These are phyloP conservation scores for Diplotaxis tenuifolia DNA, from an alignment of 345 rosid genomes.

Conservation along the genomic window DNA sequence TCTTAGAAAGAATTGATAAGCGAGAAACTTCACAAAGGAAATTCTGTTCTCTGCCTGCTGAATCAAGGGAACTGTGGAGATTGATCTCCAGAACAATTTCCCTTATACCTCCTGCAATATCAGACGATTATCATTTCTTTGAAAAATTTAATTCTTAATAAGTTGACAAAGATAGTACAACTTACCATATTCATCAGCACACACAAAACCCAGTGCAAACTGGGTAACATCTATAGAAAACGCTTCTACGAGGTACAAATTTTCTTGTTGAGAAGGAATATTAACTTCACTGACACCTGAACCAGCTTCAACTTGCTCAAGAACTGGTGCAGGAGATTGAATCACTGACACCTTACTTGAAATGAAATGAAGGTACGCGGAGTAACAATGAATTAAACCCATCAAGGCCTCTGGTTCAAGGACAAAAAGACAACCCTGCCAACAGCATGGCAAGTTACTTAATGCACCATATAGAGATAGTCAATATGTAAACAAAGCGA, in stretches of 20 bases:
- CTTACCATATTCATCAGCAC: constrained; percentile 63
- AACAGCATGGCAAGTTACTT: constrained; percentile 38
- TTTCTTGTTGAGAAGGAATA: constrained; percentile 38
- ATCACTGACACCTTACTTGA: constrained; percentile 37
- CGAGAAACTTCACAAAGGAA: constrained; percentile 58
- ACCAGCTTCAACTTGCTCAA: constrained; percentile 38
- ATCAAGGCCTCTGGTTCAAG: constrained; percentile 62
- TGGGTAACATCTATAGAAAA: constrained; percentile 49
- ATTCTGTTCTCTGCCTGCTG: constrained; percentile 43
- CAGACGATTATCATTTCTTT: constrained; percentile 8
- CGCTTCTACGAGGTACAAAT: constrained; percentile 44
- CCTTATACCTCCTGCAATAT: constrained; percentile 58
- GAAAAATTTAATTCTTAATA: constrained; percentile 20
- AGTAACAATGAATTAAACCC: constrained; percentile 46
- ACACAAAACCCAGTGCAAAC: constrained; percentile 58
- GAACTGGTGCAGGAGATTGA: constrained; percentile 34
- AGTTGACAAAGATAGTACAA: constrained; percentile 27
- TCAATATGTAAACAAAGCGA: constrained; percentile 23
- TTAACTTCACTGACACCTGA: constrained; percentile 25
- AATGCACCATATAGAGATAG: constrained; percentile 13
- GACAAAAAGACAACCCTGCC: constrained; percentile 78
- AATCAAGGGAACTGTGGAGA: constrained; percentile 51
- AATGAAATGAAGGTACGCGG: constrained; percentile 41
- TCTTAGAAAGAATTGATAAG: constrained; percentile 62
- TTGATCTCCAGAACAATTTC: constrained; percentile 62